Evolutionary conservation across 306 rosid genomes (phyloP), one percentile per base, ranked within the genome.

Genomic region (Begonia peltatifolia): DNA sequence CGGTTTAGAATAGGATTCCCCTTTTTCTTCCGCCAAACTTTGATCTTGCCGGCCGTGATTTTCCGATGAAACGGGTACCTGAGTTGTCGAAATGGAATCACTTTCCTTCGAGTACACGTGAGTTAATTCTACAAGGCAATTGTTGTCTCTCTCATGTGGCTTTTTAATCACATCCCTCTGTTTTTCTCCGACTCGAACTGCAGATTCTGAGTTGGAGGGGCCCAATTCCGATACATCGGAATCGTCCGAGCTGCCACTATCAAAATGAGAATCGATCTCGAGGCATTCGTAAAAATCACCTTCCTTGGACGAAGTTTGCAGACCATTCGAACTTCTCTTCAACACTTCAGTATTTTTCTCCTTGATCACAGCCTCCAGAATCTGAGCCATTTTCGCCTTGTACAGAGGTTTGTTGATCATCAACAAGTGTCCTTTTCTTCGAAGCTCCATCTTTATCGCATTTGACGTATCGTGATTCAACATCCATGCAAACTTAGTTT

Each of bases 401-500:
- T 90, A 90, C 14, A 90, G 77, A 12, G 99, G 93, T 43, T 79
- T 86, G 46, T 81, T 90, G 53, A 83, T 76, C 99, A 86, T 74
- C 63, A 77, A 53, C 14, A 71, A 22, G 62, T 90, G 79, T 36
- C 94, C 93, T 55, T 81, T 86, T 70, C 82, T 57, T 13, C 99
- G 80, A 13, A 92, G 94, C 78, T 92, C 96, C 81, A 60, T 77
- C 79, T 92, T 92, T 51, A 86, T 42, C 42, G 75, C 78, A 52
- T 77, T 92, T 47, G 96, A 69, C 2, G 99, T 86, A 68, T 92
- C 99, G 54, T 92, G 94, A 66, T 79, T 83, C 50, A 83, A 74
- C 70, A 92, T 62, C 99, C 99, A 92, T 3, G 85, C 89, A 43
- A 92, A 92, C 49, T 70, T 92, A n/a, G 84, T 88, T 70, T 78